Evolutionary conservation across 1,284 basidiomycete species (phyloP).

Genomic region (Xanthoconium separans): DNA sequence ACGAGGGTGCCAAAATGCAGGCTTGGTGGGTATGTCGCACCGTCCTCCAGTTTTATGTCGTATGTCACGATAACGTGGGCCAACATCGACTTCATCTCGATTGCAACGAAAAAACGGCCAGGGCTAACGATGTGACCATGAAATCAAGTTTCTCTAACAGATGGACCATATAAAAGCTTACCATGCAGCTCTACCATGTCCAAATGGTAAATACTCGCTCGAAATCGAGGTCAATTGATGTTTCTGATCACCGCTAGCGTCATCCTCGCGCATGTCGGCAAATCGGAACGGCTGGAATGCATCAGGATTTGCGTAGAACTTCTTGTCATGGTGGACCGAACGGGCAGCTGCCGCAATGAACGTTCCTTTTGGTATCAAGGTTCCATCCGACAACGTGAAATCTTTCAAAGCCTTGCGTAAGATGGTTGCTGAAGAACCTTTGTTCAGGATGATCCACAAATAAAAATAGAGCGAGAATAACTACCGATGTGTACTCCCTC

Average conservation of each 20-base stretch:
- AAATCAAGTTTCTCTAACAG: too few relatives aligned
- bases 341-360: conserved; percentile 23
- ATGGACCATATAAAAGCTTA: not conserved
- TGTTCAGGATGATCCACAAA: not conserved
- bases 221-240: conserved; percentile 18
- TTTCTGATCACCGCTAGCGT: conserved; percentile 9
- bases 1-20: not conserved
- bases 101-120: conserved; percentile 19
- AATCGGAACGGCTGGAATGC: conserved; percentile 38
- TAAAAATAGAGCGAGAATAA: not conserved
- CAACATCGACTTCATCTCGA: conserved; percentile 31
- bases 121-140: conserved; percentile 1
- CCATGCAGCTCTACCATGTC: conserved; percentile 20
- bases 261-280: conserved; percentile 11
- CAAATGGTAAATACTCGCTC: conserved; percentile 20
- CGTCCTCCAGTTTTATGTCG: conserved; percentile 30
- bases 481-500: conserved; percentile 30
- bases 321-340: conserved; percentile 27
- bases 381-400: conserved; percentile 43
- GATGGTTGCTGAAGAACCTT: conserved; percentile 28
- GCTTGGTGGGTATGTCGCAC: conserved; percentile 22
- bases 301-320: conserved; percentile 24
- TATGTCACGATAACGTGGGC: conserved; percentile 32
- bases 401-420: conserved; percentile 12
- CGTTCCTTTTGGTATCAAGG: conserved; percentile 38